Conservation (phyloP, 2,329 filamentous ascomycete genomes). For the Graphium sp. region DNA sequence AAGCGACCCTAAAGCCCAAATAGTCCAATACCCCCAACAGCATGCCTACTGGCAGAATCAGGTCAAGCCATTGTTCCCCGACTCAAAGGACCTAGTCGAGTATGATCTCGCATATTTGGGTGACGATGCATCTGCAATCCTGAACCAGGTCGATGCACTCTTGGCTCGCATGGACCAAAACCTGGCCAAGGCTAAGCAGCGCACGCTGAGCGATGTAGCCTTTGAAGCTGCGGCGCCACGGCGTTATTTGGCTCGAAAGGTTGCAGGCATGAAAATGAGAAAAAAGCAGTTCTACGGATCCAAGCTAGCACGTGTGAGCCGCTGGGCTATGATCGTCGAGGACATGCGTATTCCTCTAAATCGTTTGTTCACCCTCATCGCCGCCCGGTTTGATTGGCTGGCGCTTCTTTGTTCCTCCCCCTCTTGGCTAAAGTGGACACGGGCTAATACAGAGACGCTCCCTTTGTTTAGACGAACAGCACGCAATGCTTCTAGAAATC, state of each 20-base stretch:
- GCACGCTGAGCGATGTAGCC: constrained; percentile 5
- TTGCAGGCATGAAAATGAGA: constrained; percentile 10
- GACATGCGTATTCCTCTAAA: constrained; percentile 45
- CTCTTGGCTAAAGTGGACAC: too few species aligned
- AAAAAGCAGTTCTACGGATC: constrained; percentile 28
- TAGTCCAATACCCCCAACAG: constrained; percentile 6
- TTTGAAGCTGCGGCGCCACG: constrained; percentile 1
- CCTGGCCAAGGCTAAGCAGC: constrained; percentile 6
- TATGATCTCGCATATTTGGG: constrained; percentile 28
- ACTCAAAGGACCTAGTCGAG: constrained; percentile 23
- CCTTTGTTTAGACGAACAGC: constrained; percentile 12
- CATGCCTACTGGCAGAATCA: constrained; percentile 5
- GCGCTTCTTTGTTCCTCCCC: too few species aligned
- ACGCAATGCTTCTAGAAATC: constrained; percentile 45
- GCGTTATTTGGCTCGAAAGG: not conserved
- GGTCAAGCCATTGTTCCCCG: constrained; percentile 6
- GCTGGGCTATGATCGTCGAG: constrained; percentile 54
- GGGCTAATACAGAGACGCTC: too few species aligned
- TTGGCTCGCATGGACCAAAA: constrained; percentile 29
- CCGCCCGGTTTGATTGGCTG: not conserved
- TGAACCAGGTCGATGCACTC: constrained; percentile 31
- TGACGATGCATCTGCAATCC: constrained; percentile 9
- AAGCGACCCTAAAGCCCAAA: constrained; percentile 5
- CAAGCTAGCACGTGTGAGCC: constrained; percentile 28
- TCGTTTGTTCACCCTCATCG: not conserved